Percentiles rank a stretch among this genome's conserved stretches.
These are phyloP conservation scores for Discostella pseudostelligera DNA, from an alignment of 108 stramenopile species.

Conservation along the genomic window DNA sequence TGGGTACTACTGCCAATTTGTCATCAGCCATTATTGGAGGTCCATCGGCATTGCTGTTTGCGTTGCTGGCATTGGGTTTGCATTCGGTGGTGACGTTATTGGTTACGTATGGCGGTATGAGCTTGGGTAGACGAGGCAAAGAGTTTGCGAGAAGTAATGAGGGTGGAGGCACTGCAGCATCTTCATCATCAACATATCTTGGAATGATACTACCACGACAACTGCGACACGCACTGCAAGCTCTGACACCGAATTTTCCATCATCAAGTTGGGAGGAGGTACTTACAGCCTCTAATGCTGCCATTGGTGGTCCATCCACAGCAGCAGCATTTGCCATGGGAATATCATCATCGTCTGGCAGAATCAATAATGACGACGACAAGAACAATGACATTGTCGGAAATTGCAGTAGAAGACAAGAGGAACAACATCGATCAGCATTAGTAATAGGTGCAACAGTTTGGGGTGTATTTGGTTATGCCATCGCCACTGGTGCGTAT, in stretches of 20 bases:
- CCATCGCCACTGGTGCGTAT: constrained; percentile 50
- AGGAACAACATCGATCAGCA: constrained; percentile 26
- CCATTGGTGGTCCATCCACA: constrained; percentile 78
- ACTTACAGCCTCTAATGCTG: constrained; percentile 79
- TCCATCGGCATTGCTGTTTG: constrained; percentile 38
- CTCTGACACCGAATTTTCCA: constrained; percentile 1
- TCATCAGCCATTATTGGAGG: constrained; percentile 46
- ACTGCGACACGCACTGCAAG: too few relatives aligned
- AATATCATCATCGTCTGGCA: constrained; percentile 5
- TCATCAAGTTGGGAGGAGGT: constrained; percentile 56
- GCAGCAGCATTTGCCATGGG: constrained; percentile 71
- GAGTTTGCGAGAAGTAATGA: neutral
- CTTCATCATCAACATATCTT: too few relatives aligned
- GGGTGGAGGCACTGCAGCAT: too few relatives aligned
- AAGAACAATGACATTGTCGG: too few relatives aligned
- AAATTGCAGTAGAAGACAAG: neutral
- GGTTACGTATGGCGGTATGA: constrained; percentile 24
- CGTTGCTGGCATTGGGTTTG: constrained; percentile 28
- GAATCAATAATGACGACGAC: neutral
- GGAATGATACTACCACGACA: too few relatives aligned
- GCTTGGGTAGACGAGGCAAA: neutral
- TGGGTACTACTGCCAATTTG: constrained; percentile 62
- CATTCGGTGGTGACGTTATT: constrained; percentile 46
- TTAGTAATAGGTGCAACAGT: constrained; percentile 65
- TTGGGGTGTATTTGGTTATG: constrained; percentile 76